A percentile compares a stretch with the other conserved stretches of the same genome.
These are phyloP conservation scores for Laburnicola sp. DNA, from an alignment of 2,329 filamentous ascomycete species.

Conservation along the genomic window DNA sequence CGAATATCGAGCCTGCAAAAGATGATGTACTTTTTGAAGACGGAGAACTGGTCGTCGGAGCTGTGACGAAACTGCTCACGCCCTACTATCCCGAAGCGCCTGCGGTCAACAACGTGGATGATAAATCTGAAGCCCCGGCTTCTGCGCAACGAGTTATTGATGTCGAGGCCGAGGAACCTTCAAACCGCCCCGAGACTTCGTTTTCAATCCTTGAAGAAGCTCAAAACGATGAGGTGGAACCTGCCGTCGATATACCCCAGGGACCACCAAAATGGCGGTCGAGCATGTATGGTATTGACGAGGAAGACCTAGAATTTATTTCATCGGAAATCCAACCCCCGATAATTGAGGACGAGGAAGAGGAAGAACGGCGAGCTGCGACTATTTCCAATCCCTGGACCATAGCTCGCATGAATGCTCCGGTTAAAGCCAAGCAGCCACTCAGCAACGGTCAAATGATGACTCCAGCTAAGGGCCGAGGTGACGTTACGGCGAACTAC, in stretches of 20 bases:
- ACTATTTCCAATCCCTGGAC: conserved; percentile 54
- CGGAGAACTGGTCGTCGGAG: conserved; percentile 51
- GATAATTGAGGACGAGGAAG: conserved; percentile 25
- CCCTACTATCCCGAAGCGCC: conserved; percentile 36
- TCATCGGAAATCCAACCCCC: conserved; percentile 15
- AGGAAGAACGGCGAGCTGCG: conserved; percentile 37
- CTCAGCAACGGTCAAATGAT: conserved; percentile 24
- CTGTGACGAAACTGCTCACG: conserved; percentile 52
- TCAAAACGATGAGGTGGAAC: not conserved
- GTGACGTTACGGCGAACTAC: not conserved
- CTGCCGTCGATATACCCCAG: not conserved
- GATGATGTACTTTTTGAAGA: conserved; percentile 71
- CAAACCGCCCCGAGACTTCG: not conserved
- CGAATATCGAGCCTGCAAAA: conserved; percentile 72
- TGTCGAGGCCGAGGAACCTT: not conserved
- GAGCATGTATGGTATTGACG: conserved; percentile 46
- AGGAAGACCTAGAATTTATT: conserved; percentile 38
- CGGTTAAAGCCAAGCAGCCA: conserved; percentile 20
- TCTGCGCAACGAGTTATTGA: conserved; percentile 5
- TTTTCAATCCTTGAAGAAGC: conserved; percentile 2
- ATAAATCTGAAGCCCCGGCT: conserved; percentile 2
- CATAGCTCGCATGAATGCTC: conserved; percentile 52
- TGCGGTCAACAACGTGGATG: conserved; percentile 9
- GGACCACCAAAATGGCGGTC: conserved; percentile 34
- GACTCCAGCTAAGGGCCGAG: conserved; percentile 29